Evolutionary conservation across 805 yeast genomes (phyloP).

Genomic region (Barnettozyma botsteinii): DNA sequence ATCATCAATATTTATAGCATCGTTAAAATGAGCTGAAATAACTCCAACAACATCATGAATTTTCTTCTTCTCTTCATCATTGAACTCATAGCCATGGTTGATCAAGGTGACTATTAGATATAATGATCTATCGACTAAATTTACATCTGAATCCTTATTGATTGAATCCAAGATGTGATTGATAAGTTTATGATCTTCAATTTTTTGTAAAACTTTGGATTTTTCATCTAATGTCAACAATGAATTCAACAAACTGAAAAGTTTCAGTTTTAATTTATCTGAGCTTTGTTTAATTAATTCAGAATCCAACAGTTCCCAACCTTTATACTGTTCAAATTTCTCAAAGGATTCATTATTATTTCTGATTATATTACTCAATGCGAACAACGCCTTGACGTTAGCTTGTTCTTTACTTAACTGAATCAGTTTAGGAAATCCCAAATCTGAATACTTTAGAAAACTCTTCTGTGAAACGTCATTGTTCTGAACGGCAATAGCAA

Average conservation of each 20-base stretch:
- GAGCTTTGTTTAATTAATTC: slow-evolving; percentile 16
- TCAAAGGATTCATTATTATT: slow-evolving; percentile 55
- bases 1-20: slow-evolving; percentile 51
- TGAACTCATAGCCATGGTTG: slow-evolving; percentile 40
- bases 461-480: slow-evolving; percentile 71
- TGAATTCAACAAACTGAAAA: slow-evolving; percentile 54
- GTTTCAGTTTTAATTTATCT: slow-evolving; percentile 45
- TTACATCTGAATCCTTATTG: slow-evolving; percentile 31
- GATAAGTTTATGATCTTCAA: slow-evolving; percentile 29
- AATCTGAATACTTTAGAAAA: slow-evolving; percentile 46
- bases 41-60: slow-evolving; percentile 33
- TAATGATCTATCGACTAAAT: slow-evolving; percentile 52
- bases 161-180: slow-evolving; percentile 25
- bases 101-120: slow-evolving; percentile 44
- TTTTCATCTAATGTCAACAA: slow-evolving; percentile 46
- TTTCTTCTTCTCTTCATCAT: slow-evolving; percentile 34
- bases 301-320: slow-evolving; percentile 52
- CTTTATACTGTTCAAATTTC: slow-evolving; percentile 49
- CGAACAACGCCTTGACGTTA: slow-evolving; percentile 65
- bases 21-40: slow-evolving; percentile 37
- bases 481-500: slow-evolving; percentile 92
- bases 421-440: slow-evolving; percentile 39
- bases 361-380: slow-evolving; percentile 66
- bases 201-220: slow-evolving; percentile 33
- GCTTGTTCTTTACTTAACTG: slow-evolving; percentile 33